These are phyloP conservation scores for Crassisporium funariophilum DNA, from an alignment of 768 basidiomycete genomes.

Conservation along the genomic window DNA sequence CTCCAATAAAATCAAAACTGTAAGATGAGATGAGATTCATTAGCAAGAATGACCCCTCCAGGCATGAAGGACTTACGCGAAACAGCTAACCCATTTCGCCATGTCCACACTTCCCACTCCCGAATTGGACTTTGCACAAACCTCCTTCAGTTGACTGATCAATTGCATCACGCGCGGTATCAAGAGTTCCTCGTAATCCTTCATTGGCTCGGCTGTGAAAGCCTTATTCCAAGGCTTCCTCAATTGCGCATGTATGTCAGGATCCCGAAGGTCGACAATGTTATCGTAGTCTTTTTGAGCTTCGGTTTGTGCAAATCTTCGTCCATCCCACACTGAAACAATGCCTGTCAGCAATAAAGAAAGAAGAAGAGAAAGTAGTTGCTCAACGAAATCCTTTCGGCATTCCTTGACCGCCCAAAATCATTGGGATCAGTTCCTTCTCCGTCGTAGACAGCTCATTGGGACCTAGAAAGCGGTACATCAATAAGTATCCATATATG, in stretches of 20 bases:
- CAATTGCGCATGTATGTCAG: slow-evolving; percentile 33
- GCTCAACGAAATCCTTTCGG: slow-evolving; percentile 43
- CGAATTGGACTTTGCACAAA: slow-evolving; percentile 7
- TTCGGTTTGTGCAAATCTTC: slow-evolving; percentile 19
- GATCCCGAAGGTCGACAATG: slow-evolving; percentile 33
- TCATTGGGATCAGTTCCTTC: slow-evolving; percentile 28
- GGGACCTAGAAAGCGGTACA: slow-evolving; percentile 35
- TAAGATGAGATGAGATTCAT: background rate
- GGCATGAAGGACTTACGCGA: slow-evolving; percentile 28
- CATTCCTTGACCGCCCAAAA: slow-evolving; percentile 41
- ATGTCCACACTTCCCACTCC: slow-evolving; percentile 27
- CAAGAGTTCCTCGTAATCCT: slow-evolving; percentile 23
- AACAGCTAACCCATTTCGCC: slow-evolving; percentile 35
- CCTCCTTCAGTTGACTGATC: slow-evolving; percentile 8
- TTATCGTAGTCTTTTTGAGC: slow-evolving; percentile 12
- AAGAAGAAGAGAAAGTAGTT: slow-evolving; percentile 2
- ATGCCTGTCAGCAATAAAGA: background rate
- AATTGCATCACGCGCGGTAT: slow-evolving; percentile 25
- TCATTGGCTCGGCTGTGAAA: slow-evolving; percentile 35
- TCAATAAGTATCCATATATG: background rate
- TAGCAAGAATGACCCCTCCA: background rate
- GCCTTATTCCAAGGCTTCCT: slow-evolving; percentile 44
- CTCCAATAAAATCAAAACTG: slow-evolving; percentile 41
- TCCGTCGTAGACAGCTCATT: slow-evolving; percentile 47
- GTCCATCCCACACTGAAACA: slow-evolving; percentile 36